Base-by-base conservation (phyloP, 352 stramenopile genomes). In the Thalassiosira livingstoniorum region DNA sequence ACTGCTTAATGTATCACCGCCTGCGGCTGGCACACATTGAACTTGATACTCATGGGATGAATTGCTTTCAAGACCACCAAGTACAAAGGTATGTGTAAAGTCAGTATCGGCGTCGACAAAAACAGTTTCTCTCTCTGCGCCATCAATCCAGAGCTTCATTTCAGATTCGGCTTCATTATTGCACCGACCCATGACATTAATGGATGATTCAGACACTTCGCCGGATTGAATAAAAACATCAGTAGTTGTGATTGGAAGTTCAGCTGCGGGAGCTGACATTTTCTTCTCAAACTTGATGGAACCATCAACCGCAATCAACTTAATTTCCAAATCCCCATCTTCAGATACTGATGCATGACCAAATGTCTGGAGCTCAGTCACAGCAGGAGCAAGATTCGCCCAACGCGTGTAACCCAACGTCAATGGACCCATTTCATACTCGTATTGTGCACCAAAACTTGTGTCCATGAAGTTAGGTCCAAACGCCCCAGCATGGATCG, bases 141-240 rank as follows among this genome's bases (percentile, higher is more conserved):
- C 71, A 67, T 80, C 65, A 43, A 85, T 47, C 54, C 0, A 70
- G 21, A 85, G 65, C n/a, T 45, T 66, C 63, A 78, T 78, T 3
- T 18, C 75, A 1, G 71, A 78, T 13, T 77, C 70, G 0, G 21
- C 47, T 63, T 85, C 78, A 21, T 65, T 77, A 54, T 85, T 85
- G 58, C 78, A 85, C 62, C 78, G 65, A 27, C 70, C 70, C 70
- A 81, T 85, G 29, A 85, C 78, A 57, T 78, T 78, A 23, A 81
- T 75, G 37, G 23, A 71, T 7, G 63, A 65, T n/a, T 69, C 65
- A 4, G 78, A 68, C 4, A 67, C 70, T 66, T 85, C 78, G 39
- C 78, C 78, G 54, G 70, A 81, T 75, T 80, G 65, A 54, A 85
- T 71, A 60, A 85, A 81, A 31, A 85, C 78, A 75, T 85, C 71